Base-by-base conservation (phyloP, 352 stramenopile genomes). In the Pythium aquatile region DNA sequence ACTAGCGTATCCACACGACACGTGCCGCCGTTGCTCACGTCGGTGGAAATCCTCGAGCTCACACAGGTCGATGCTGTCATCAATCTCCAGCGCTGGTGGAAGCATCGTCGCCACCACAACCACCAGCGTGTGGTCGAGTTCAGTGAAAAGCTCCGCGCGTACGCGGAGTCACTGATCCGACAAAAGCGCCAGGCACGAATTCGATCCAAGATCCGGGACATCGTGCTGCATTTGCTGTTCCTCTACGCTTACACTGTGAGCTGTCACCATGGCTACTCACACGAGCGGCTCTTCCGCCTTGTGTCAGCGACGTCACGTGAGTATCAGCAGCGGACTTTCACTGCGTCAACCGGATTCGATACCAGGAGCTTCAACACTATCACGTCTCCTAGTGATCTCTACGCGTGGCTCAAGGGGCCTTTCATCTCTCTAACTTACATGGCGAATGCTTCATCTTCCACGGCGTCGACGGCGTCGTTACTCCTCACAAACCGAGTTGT, bases 61-160 rank as follows among this genome's bases (percentile, higher is more conserved):
- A 79, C 77, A 5, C 64, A 62, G 30, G 64, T 70, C 24, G 75
- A 78, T 40, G 74, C 76, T 1, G 70, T 74, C 20, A 56, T 85
- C 26, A 64, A 63, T 8, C 48, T 85, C 6, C 76, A 85, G 65
- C 69, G 74, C 68, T 85, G 75, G 77, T 85, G 74, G 77, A 67
- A 70, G 61, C 55, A 60, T 28, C 64, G 63, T 6, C 58, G 58
- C 29, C 72, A 65, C 20, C 55, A 55, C 39, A 78, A 74, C 51
- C 66, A 76, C n/a, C 67, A 77, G 55, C 65, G 70, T 29, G 55
- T 77, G 37, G 65, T 55, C 49, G 61, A 73, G 39, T 63, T 83
- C 37, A 71, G 74, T 35, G 72, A 74, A 46, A 58, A 76, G 26
- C 63, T 65, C 13, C 70, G 65, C 20, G n/a, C 28, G 13, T 67